These are phyloP conservation scores for Zymoseptoria passerinii DNA, from an alignment of 2,329 filamentous ascomycete species.

Conservation along the genomic window DNA sequence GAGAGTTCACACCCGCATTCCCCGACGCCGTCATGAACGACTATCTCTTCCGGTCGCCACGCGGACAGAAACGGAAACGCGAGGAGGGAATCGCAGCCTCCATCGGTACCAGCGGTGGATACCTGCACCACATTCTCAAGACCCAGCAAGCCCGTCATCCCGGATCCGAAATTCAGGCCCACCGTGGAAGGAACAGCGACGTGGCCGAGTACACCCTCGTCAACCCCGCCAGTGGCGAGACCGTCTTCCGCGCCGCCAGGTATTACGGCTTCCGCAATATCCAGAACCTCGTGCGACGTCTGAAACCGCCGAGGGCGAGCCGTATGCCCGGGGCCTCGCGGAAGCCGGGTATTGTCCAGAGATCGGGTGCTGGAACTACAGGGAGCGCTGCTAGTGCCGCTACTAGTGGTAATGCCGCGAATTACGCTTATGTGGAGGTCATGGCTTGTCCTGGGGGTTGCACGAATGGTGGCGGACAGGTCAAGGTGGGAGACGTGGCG, in stretches of 20 bases:
- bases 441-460: slow-evolving; percentile 99
- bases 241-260: slow-evolving; percentile 69
- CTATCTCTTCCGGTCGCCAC: slow-evolving; percentile 65
- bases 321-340: slow-evolving; percentile 67
- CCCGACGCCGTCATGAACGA: slow-evolving; percentile 61
- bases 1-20: slow-evolving; percentile 49
- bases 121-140: slow-evolving; percentile 75
- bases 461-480: slow-evolving; percentile 93
- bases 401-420: slow-evolving; percentile 35
- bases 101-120: slow-evolving; percentile 79
- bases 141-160: slow-evolving; percentile 63
- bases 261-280: slow-evolving; percentile 99
- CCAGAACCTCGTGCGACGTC: slow-evolving; percentile 86
- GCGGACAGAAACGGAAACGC: slow-evolving; percentile 29
- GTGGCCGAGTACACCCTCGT: slow-evolving; percentile 76
- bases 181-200: slow-evolving; percentile 78
- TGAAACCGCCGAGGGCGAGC: slow-evolving; percentile 72
- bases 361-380: slow-evolving; percentile 21
- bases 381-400: slow-evolving; percentile 22
- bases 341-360: slow-evolving; percentile 38
- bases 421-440: slow-evolving; percentile 92
- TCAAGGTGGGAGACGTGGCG: slow-evolving; percentile 74
- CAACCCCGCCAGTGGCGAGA: slow-evolving; percentile 33
- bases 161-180: slow-evolving; percentile 61
- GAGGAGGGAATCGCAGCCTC: slow-evolving; percentile 32